Evolutionary conservation across 2,329 filamentous ascomycete genomes (phyloP).

Genomic region (Diaporthe vaccinii): DNA sequence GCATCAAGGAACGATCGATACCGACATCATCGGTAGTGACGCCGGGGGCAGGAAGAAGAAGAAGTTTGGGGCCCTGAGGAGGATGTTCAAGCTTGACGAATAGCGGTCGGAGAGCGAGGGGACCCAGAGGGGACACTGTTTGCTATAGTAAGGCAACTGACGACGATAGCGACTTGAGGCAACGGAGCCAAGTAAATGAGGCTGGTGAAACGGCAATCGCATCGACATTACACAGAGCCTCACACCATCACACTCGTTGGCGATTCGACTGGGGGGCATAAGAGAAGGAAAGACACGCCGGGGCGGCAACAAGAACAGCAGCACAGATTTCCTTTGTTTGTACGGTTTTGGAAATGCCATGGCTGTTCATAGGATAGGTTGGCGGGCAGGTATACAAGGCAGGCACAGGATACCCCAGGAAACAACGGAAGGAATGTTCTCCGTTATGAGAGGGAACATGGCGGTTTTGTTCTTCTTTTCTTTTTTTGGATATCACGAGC

Average conservation of each 20-base stretch:
- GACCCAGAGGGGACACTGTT: neutral
- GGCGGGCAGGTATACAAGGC: slow-evolving; percentile 24
- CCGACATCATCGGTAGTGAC: slow-evolving; percentile 39
- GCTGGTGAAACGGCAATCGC: neutral
- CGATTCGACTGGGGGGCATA: neutral
- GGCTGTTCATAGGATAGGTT: neutral
- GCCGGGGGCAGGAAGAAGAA: slow-evolving; percentile 64
- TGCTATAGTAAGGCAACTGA: slow-evolving; percentile 1
- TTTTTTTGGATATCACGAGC: slow-evolving; percentile 2
- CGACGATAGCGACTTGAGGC: neutral
- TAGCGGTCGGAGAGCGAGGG: slow-evolving; percentile 47
- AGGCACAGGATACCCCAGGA: slow-evolving; percentile 31
- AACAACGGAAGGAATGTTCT: neutral
- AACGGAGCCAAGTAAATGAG: neutral
- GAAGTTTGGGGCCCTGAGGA: slow-evolving; percentile 76
- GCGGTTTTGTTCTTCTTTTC: neutral
- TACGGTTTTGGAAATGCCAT: neutral
- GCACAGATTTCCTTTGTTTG: slow-evolving; percentile 12
- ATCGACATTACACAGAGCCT: neutral
- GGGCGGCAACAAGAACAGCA: neutral
- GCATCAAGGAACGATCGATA: slow-evolving; percentile 38
- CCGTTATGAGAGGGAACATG: neutral
- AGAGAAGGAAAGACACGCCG: neutral
- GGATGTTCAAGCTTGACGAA: slow-evolving; percentile 70
- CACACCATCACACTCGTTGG: slow-evolving; percentile 13